Base-by-base conservation (phyloP, 2,329 filamentous ascomycete genomes). In the Stachybotrys elegans region DNA sequence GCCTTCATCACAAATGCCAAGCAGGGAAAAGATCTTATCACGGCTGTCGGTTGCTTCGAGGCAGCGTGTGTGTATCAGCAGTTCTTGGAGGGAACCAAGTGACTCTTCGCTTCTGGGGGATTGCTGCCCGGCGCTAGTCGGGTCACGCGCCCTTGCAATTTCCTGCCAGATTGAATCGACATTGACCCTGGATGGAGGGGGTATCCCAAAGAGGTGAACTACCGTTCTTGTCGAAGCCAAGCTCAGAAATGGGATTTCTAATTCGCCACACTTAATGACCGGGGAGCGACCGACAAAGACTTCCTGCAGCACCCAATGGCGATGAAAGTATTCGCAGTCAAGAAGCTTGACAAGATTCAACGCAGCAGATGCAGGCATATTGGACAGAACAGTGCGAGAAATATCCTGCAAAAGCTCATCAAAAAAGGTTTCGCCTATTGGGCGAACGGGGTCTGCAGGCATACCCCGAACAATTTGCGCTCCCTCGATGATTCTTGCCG, bases 1-100 rank as follows among this genome's bases (percentile, higher is more conserved):
- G 17, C 40, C 40, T 16, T 42, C 40, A 20, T 42, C 40, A 29
- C 25, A 32, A 31, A 42, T 32, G 25, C 40, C 40, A 9, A 32
- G 27, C 6, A 32, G 16, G 16, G 25, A 32, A 20, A 31, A 42
- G 8, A 42, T 42, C 25, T 42, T 42, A 29, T 42, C 40, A 13
- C 40, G 25, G 12, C 9, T 14, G 17, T 42, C 40, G 12, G 40
- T 42, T 14, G 40, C 40, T 17, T 42, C n/a, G 17, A 32, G 22
- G 13, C n/a, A 19, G 8, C 40, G 27, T 29, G 27, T 42, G 7
- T 9, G 20, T 7, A 34, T 29, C 27, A 42, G 22, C 6, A 42
- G 40, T 7, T 31, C 27, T 13, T 34, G 19, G 11, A 42, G 16
- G 5, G 16, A n/a, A 9, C 40, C 40, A 4, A 42, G 20, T 7